phyloP scores from a whole-genome alignment of 2,329 filamentous ascomycete species.

The Xylaria sp. region DNA sequence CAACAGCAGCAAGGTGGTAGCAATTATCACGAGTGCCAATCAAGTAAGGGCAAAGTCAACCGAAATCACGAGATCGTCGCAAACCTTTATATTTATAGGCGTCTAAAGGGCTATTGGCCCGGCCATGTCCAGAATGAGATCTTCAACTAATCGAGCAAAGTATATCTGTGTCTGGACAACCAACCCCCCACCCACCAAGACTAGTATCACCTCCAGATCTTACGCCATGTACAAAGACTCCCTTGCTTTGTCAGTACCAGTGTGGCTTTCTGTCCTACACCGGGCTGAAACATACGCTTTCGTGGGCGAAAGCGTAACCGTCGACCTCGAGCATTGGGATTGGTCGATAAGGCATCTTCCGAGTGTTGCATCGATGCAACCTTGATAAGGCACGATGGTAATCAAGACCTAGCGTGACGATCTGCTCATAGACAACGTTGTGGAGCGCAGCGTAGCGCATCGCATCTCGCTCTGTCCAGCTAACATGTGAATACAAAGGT shows the following conservation, averaged over 20 bases:
- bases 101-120: too few species aligned
- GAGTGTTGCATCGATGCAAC: constrained; percentile 17
- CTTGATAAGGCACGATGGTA: constrained; percentile 22
- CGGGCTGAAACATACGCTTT: constrained; percentile 14
- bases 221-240: constrained; percentile 7
- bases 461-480: not conserved
- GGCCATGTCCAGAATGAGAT: too few species aligned
- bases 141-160: not conserved
- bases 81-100: constrained; percentile 16
- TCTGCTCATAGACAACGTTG: too few species aligned
- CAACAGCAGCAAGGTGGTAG: not conserved
- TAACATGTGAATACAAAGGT: not conserved
- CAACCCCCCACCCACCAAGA: constrained; percentile 17
- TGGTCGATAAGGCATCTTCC: constrained; percentile 19
- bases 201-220: not conserved
- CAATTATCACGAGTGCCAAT: not conserved
- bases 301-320: not conserved
- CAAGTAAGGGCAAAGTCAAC: not conserved
- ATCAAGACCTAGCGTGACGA: not conserved
- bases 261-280: not conserved
- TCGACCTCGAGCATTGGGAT: not conserved
- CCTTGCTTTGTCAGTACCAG: not conserved
- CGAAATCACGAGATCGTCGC: not conserved
- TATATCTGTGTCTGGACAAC: not conserved
- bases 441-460: not conserved